Conservation (phyloP, 1,139 yeast genomes). For the Zygoascus sp. region DNA sequence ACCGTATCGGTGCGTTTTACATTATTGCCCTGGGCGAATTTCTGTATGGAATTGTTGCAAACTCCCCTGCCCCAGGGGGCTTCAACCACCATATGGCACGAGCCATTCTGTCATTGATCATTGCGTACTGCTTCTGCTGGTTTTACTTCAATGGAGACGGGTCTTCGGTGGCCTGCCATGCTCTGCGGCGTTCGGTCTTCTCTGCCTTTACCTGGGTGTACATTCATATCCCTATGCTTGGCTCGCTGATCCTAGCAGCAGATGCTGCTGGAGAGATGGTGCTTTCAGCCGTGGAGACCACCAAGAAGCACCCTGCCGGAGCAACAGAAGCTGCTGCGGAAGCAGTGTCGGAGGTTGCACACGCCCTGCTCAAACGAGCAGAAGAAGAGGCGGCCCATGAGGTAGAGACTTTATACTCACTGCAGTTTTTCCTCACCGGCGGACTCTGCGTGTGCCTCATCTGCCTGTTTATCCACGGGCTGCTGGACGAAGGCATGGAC, state of each 20-base stretch:
- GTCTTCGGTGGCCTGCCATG: conserved; percentile 47
- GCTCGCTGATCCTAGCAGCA: conserved; percentile 44
- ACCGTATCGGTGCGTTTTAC: conserved; percentile 53
- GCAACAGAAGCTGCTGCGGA: conserved; percentile 28
- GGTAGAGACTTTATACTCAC: conserved; percentile 36
- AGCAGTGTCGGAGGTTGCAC: conserved; percentile 17
- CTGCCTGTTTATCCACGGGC: conserved; percentile 39
- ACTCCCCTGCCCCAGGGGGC: conserved; percentile 46
- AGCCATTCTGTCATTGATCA: conserved; percentile 47
- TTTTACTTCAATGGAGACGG: conserved; percentile 55
- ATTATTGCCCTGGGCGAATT: conserved; percentile 67
- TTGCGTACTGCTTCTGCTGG: conserved; percentile 52
- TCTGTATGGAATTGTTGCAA: conserved; percentile 53
- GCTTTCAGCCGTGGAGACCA: conserved; percentile 21
- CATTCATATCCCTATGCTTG: conserved; percentile 47
- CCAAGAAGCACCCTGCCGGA: conserved; percentile 46
- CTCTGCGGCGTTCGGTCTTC: conserved; percentile 47
- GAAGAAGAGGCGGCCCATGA: conserved; percentile 30
- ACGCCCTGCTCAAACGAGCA: conserved; percentile 2
- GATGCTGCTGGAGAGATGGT: conserved; percentile 57
- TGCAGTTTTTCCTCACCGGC: conserved; percentile 48
- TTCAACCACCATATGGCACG: conserved; percentile 45
- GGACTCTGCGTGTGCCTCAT: conserved; percentile 44
- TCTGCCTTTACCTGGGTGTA: conserved; percentile 50
- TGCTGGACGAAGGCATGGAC: conserved; percentile 42